Evolutionary conservation across 2,329 filamentous ascomycete genomes (phyloP).

Genomic region (Alternaria incomplexa): DNA sequence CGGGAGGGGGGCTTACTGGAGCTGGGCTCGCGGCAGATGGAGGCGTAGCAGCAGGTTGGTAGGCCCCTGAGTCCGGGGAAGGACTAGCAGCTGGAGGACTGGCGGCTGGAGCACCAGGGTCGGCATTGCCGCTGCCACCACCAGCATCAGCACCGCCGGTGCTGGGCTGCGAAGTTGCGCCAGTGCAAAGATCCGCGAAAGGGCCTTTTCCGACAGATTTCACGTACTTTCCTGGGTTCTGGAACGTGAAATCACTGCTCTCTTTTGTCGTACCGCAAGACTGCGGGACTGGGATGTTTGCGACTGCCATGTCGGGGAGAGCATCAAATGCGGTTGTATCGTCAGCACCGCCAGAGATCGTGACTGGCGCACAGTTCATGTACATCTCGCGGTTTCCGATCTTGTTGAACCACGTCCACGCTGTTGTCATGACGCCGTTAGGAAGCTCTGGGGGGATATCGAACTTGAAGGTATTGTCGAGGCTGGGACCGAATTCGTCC

Average conservation of each 20-base stretch:
- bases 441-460: conserved; percentile 73
- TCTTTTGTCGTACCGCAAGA: conserved; percentile 61
- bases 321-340: conserved; percentile 59
- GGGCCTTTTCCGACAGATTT: conserved; percentile 28
- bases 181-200: conserved; percentile 33
- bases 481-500: conserved; percentile 47
- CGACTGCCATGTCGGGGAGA: conserved; percentile 76
- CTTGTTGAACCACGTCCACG: conserved; percentile 92
- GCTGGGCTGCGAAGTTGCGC: conserved; percentile 4
- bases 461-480: conserved; percentile 31
- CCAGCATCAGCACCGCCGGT: conserved; percentile 4
- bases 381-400: conserved; percentile 93
- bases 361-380: conserved; percentile 88
- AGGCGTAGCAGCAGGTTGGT: conserved; percentile 1
- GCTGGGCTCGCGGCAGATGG: neutral
- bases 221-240: conserved; percentile 67
- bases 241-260: conserved; percentile 58
- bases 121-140: neutral
- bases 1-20: conserved; percentile 5
- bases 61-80: neutral
- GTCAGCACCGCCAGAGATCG: conserved; percentile 60
- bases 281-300: conserved; percentile 62
- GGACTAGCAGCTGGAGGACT: neutral
- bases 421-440: conserved; percentile 75
- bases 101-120: neutral